Base-by-base conservation (phyloP, 1,284 basidiomycete genomes). In the Moesziomyces sp. region DNA sequence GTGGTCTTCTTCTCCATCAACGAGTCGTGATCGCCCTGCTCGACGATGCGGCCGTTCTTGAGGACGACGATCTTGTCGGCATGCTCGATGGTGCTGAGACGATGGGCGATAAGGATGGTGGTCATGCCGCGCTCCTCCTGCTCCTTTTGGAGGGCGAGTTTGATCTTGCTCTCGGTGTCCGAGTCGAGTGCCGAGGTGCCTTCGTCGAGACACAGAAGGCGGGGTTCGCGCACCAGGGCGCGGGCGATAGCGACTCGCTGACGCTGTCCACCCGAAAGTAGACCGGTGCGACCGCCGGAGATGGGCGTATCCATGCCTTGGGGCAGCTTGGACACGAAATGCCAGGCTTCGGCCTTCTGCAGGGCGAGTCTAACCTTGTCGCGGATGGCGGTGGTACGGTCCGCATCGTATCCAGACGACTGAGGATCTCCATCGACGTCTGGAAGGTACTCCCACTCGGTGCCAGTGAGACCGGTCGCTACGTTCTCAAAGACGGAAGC, bases 281-380 rank as follows among this genome's bases (percentile, higher is more conserved):
- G 80, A 65, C 84, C 84, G 1, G 83, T 84, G 35, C 81, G 78
- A 16, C 84, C 85, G 14, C 85, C 85, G 16, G 78, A 69, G 40
- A 86, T 76, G 6, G 77, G 43, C 6, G 85, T 85, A 46, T 86
- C 78, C 62, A 86, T 78, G 10, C 84, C 84, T 23, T 84, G 71
- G 0, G 84, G 85, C 8, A 85, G 72, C n/a, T 74, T 77, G 18
- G 61, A 58, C 0, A 84, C 85, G 59, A 85, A 86, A n/a, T 81
- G 74, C 82, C 83, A 85, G 1, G 86, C 86, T 56, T 86, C 83
- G 0, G 86, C 86, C 49, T 83, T 83, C 46, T 67, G 53, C 5
- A 83, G 74, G 10, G 82, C 81, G 0, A 71, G 73, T 35, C 74
- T 61, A 13, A 85, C 84, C 18, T 81, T 80, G n/a, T 74, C 75